These are phyloP conservation scores for Blumeria graminis DNA, from an alignment of 2,329 filamentous ascomycete genomes.

Conservation along the genomic window DNA sequence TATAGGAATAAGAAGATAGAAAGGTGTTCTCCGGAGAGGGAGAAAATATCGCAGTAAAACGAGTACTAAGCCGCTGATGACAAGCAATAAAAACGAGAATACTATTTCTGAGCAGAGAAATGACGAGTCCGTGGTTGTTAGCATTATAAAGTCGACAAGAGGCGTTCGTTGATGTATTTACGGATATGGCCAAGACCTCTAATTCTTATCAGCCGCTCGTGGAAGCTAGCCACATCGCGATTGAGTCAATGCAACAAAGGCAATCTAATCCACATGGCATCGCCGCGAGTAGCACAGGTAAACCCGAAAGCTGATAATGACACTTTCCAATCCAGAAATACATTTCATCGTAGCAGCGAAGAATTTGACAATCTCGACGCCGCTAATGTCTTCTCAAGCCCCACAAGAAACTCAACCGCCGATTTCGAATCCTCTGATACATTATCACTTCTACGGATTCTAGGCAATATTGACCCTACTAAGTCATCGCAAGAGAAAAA, in stretches of 20 bases:
- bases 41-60: constrained; percentile 76
- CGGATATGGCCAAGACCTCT: too few species aligned
- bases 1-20: constrained; percentile 72
- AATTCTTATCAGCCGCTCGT: too few species aligned
- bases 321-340: too few species aligned
- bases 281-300: too few species aligned
- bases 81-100: constrained; percentile 43
- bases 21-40: constrained; percentile 70
- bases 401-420: too few species aligned
- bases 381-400: too few species aligned
- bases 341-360: too few species aligned
- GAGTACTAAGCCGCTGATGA: constrained; percentile 54
- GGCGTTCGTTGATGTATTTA: neutral
- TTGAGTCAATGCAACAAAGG: too few species aligned
- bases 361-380: too few species aligned
- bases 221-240: too few species aligned
- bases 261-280: too few species aligned
- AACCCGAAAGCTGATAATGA: too few species aligned
- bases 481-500: constrained; percentile 1
- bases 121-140: constrained; percentile 24
- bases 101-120: constrained; percentile 64
- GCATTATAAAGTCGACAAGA: constrained; percentile 7
- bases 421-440: constrained; percentile 3
- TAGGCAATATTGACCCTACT: constrained; percentile 8
- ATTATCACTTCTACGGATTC: constrained; percentile 10